phyloP scores from a whole-genome alignment of 306 rosid genomes.

The Fagus crenata region DNA sequence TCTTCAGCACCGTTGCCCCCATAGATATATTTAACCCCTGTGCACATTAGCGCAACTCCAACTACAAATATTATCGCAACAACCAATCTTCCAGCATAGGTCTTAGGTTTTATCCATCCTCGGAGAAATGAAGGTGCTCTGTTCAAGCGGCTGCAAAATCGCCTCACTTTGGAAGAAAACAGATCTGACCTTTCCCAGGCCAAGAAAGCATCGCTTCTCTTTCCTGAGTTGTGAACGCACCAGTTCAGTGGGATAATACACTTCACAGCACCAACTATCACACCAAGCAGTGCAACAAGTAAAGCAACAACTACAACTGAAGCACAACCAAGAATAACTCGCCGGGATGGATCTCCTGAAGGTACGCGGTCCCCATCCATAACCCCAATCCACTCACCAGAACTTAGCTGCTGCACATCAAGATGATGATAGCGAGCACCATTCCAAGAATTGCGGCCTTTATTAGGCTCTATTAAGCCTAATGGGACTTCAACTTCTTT shows the following conservation, averaged over 20 bases:
- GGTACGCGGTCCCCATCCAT: conserved; percentile 98
- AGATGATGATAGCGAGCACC: conserved; percentile 92
- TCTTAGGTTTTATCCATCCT: conserved; percentile 63
- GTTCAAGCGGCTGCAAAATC: conserved; percentile 85
- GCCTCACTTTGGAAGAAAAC: conserved; percentile 60
- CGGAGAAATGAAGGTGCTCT: conserved; percentile 65
- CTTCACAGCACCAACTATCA: conserved; percentile 77
- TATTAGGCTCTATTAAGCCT: conserved; percentile 63
- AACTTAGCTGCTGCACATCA: conserved; percentile 75
- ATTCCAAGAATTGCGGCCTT: conserved; percentile 94
- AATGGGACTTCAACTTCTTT: conserved; percentile 77
- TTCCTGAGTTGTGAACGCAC: conserved; percentile 61
- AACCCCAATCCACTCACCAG: conserved; percentile 90
- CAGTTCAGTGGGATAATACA: conserved; percentile 81
- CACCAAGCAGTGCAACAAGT: conserved; percentile 68
- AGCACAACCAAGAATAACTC: conserved; percentile 74
- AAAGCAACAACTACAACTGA: conserved; percentile 65
- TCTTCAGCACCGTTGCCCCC: conserved; percentile 96
- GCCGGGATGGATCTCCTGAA: conserved; percentile 72
- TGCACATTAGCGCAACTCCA: conserved; percentile 77
- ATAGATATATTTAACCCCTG: conserved; percentile 64
- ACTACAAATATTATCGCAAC: conserved; percentile 55
- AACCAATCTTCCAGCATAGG: conserved; percentile 77
- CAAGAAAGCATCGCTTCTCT: conserved; percentile 50
- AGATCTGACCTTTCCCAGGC: conserved; percentile 71